Conservation (phyloP, 257 asterid genomes). For the Nemophila menziesii region DNA sequence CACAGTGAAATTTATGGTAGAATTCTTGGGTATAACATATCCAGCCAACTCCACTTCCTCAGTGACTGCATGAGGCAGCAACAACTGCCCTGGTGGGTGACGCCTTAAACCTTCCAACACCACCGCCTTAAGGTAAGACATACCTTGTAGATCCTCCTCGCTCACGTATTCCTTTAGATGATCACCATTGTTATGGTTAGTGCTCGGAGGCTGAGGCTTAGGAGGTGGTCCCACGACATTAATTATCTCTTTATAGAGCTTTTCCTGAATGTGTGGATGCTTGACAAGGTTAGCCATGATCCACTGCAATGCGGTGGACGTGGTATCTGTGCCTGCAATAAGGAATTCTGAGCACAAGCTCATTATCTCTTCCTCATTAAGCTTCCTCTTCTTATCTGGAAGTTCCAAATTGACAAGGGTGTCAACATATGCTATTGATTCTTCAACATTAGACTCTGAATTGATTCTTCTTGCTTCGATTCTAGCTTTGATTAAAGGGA, state of each 20-base stretch:
- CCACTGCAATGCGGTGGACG: slow-evolving; percentile 59
- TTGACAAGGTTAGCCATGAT: slow-evolving; percentile 60
- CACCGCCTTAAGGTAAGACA: slow-evolving; percentile 50
- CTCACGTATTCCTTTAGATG: not conserved
- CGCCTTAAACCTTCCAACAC: slow-evolving; percentile 52
- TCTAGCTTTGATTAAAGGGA: slow-evolving; percentile 42
- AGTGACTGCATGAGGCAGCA: slow-evolving; percentile 41
- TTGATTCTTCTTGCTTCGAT: not conserved
- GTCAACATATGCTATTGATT: slow-evolving; percentile 38
- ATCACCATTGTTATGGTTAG: not conserved
- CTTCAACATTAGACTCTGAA: not conserved
- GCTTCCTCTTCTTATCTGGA: slow-evolving; percentile 42
- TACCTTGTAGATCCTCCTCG: slow-evolving; percentile 45
- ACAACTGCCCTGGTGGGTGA: slow-evolving; percentile 60
- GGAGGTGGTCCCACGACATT: slow-evolving; percentile 17
- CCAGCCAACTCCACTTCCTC: slow-evolving; percentile 37
- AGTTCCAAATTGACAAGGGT: slow-evolving; percentile 28
- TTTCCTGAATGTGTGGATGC: slow-evolving; percentile 31
- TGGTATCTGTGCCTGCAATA: slow-evolving; percentile 51
- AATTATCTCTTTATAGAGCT: slow-evolving; percentile 32
- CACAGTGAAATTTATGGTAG: slow-evolving; percentile 53
- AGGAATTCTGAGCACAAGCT: slow-evolving; percentile 48
- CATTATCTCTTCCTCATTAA: slow-evolving; percentile 35
- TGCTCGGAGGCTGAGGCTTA: too few species aligned
- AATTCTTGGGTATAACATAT: slow-evolving; percentile 27